Evolutionary conservation across 1,284 basidiomycete genomes (phyloP), one percentile per base, ranked within the genome.

Genomic region (Irpex sp.): DNA sequence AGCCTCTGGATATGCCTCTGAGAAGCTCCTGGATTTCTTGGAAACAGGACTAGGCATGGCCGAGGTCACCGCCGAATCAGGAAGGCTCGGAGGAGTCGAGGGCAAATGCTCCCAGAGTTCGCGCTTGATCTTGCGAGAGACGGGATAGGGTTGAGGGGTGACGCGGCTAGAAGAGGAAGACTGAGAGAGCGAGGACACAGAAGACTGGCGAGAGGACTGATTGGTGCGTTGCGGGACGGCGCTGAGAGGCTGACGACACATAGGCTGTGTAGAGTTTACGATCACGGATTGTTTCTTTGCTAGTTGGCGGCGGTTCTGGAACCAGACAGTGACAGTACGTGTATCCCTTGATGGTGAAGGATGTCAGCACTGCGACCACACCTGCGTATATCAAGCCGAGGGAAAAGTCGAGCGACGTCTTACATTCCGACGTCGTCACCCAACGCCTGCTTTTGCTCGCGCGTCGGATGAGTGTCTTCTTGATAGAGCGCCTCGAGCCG

Each of bases 371-470:
- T 4, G 15, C n/a, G 15, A 33, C 33, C 9, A 57, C 26, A 21
- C 46, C 26, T 1, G 43, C 35, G 31, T 33, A 33, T 17, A 51
- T 6, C 13, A 66, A 47, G 57, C 4, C 15, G 72, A 11, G 31
- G 7, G 33, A 5, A 55, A 13, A 19, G 8, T 53, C 15, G 6
- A 35, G 19, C 33, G 33, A 35, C 31, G 1, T 55, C 80, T 68
- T 71, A 81, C 80, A 81, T 76, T 37, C 70, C 71, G 53, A 78
- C 62, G 60, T 79, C 76, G 57, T 66, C 63, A 3, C 74, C 78
- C 47, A 81, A 70, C 0, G 71, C 69, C 59, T 73, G 74, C 67
- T 81, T 82, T 66, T 72, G 69, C 60, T 74, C 69, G 31, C 76
- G 73, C 35, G 71, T 75, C 0, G 81, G 79, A 55, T 81, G 79